Percentiles rank a stretch among this genome's conserved stretches.
phyloP scores from a whole-genome alignment of 164 flowering plant genomes.

The Annona cherimola region DNA sequence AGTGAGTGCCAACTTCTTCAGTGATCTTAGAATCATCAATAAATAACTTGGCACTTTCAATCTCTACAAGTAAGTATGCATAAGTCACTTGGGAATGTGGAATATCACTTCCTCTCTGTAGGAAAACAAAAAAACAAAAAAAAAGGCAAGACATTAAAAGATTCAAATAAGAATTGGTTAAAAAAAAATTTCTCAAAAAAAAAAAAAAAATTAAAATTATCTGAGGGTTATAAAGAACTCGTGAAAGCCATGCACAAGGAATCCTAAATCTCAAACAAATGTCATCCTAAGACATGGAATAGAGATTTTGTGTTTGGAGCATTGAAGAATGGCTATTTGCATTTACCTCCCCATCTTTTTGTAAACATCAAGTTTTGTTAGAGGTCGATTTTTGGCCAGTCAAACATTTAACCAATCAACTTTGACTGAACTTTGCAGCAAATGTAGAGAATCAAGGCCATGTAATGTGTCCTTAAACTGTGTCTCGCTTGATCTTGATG shows the following conservation, averaged over 20 bases:
- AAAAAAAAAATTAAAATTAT: no score
- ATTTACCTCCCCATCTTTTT: no score
- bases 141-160: neutral
- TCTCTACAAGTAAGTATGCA: conserved; percentile 77
- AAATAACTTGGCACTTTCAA: conserved; percentile 52
- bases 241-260: neutral
- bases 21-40: conserved; percentile 66
- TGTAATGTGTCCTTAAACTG: no score
- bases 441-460: no score
- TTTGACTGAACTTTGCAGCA: no score
- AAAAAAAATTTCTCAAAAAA: neutral
- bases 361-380: no score
- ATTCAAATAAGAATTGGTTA: neutral
- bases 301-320: neutral
- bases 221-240: neutral
- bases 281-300: neutral
- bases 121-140: conserved; percentile 1
- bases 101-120: conserved; percentile 90
- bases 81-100: conserved; percentile 92
- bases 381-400: no score
- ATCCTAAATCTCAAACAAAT: neutral
- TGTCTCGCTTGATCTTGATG: no score
- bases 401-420: no score
- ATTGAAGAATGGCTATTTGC: no score
- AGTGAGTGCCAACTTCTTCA: conserved; percentile 62